These are phyloP conservation scores for Metarhizium robertsii DNA, from an alignment of 2,329 filamentous ascomycete genomes.

Conservation along the genomic window DNA sequence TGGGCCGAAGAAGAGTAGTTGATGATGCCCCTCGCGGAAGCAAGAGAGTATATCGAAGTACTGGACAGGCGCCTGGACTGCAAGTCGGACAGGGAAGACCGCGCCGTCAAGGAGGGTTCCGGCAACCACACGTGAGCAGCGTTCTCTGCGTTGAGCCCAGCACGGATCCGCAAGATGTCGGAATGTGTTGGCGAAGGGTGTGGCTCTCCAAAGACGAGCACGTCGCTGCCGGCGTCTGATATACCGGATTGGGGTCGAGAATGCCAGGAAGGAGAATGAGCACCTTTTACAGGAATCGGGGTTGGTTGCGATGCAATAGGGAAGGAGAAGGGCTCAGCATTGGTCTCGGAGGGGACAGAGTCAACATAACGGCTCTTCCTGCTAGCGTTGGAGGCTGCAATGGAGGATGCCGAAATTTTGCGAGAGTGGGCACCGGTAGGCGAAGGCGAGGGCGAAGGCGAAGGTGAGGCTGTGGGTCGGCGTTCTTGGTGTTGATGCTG, in stretches of 20 bases:
- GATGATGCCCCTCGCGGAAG: conserved; percentile 45
- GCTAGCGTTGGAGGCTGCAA: conserved; percentile 21
- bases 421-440: conserved; percentile 8
- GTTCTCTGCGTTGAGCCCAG: conserved; percentile 19
- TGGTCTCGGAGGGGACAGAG: conserved; percentile 46
- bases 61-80: conserved; percentile 60
- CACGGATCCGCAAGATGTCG: conserved; percentile 36
- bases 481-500: conserved; percentile 7
- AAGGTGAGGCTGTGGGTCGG: conserved; percentile 18
- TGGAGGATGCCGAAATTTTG: conserved; percentile 36
- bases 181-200: conserved; percentile 37
- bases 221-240: conserved; percentile 32
- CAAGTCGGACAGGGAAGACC: conserved; percentile 39
- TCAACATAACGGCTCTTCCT: conserved; percentile 52
- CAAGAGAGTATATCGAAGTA: conserved; percentile 63
- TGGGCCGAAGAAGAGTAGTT: conserved; percentile 42
- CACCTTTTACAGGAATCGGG: conserved; percentile 30
- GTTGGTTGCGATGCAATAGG: conserved; percentile 48
- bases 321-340: conserved; percentile 50
- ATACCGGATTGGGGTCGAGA: conserved; percentile 33
- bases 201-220: conserved; percentile 23
- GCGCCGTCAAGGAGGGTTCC: conserved; percentile 37
- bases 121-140: conserved; percentile 28
- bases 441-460: background rate
- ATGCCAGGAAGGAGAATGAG: conserved; percentile 31